Conservation (phyloP, 805 yeast species). For the Wickerhamiella nectarea region DNA sequence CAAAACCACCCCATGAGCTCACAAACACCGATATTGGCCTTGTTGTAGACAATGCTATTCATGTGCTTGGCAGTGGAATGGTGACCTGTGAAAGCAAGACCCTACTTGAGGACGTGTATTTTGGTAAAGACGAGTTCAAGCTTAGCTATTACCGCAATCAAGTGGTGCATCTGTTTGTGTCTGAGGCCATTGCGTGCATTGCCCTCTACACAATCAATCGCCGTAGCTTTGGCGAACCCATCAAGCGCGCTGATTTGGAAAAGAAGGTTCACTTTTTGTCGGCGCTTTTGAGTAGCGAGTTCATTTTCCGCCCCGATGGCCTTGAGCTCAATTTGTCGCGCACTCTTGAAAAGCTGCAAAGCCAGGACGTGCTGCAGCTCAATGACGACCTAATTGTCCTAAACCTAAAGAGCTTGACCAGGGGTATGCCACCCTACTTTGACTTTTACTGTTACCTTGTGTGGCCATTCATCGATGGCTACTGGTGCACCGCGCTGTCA, state of each 20-base stretch:
- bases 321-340: constrained; percentile 24
- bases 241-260: constrained; percentile 22
- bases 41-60: constrained; percentile 28
- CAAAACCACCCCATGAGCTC: constrained; percentile 17
- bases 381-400: constrained; percentile 16
- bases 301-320: constrained; percentile 29
- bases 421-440: constrained; percentile 23
- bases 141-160: constrained; percentile 45
- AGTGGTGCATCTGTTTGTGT: constrained; percentile 40
- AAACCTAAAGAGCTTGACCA: constrained; percentile 13
- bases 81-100: constrained; percentile 25
- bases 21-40: constrained; percentile 19
- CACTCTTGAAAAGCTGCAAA: constrained; percentile 22
- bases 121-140: constrained; percentile 39
- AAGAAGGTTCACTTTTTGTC: constrained; percentile 27
- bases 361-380: constrained; percentile 22
- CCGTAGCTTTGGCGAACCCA: constrained; percentile 14
- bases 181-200: constrained; percentile 36
- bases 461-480: constrained; percentile 34
- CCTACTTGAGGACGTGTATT: constrained; percentile 28
- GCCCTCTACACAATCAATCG: constrained; percentile 25
- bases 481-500: constrained; percentile 29
- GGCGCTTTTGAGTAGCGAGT: constrained; percentile 28
- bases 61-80: constrained; percentile 29
- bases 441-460: constrained; percentile 31